Base-by-base conservation (phyloP, 208 protist genomes). In the Crithidia fasciculata region DNA sequence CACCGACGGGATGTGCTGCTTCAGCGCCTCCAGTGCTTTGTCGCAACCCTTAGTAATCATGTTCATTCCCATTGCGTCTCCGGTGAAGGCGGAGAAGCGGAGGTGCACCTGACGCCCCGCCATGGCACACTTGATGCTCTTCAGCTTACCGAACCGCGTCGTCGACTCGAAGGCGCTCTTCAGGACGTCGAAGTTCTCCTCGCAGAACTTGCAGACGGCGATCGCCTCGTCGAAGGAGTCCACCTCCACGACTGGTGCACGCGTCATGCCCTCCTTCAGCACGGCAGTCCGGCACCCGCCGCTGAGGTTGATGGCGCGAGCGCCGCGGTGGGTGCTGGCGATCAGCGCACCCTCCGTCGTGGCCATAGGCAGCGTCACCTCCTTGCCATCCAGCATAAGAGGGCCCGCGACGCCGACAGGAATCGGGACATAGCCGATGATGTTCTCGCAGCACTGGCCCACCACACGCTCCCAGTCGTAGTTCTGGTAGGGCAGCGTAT, bases 41-140 rank as follows among this genome's bases (percentile, higher is more conserved):
- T 99, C 90, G 28, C 93, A 94, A 59, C 96, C 99, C 76, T 99
- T 99, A n/a, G 95, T 96, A 66, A 99, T 95, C 99, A 99, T 99
- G 81, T 99, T 99, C 98, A 99, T 99, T 19, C 99, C 99, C 98
- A 99, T 99, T 8, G 99, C 99, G 84, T 99, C 99, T 12, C 98
- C 99, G 3, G 95, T 98, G 47, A 88, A 87, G 67, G 94, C 96
- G 56, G 76, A 80, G 84, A 99, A 99, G 55, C 98, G 96, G 44
- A 99, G 68, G 76, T 98, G 97, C 19, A 98, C 90, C 41, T 94
- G 94, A 57, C 88, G 79, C 10, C 98, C 98, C 8, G 92, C 89
- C 28, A 99, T 71, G 9, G 82, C 86, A 44, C 92, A 94, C 73
- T 97, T 96, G 28, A 96, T 74, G 69, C 83, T 90, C 43, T 87